Evolutionary conservation across 306 rosid species (phyloP), one percentile per base, ranked within the genome.

Genomic region (Vicia sativa): DNA sequence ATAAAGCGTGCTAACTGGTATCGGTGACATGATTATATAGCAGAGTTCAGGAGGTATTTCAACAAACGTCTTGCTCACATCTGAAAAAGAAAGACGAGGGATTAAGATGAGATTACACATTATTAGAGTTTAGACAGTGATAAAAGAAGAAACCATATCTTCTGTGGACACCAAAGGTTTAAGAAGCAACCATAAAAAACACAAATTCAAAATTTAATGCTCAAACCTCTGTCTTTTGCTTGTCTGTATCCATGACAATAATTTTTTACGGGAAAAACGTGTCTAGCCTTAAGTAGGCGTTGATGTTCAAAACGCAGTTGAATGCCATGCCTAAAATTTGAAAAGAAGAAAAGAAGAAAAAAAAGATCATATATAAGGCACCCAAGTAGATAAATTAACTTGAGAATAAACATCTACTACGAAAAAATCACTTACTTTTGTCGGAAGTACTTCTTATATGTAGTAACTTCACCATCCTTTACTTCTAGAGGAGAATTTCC

Each of bases 41-140:
- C 98, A 92, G 9, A 92, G 78, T 43, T 92, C 96, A 0, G 96
- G 96, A 12, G 98, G 98, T 69, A 92, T 70, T 67, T 90, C 96
- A 48, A 86, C 96, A 58, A 65, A 68, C 9, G 6, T 25, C 67
- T 70, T 78, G 46, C 77, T 75, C 13, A 82, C 65, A 67, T 81
- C 96, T 90, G 90, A 77, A 81, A 79, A 46, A 3, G 46, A 13
- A 10, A 59, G 10, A 11, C 19, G 11, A 39, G 1, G 49, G 31
- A 39, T 71, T 79, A 42, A 79, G 39, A 50, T 57, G 12, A 35
- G 43, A 18, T 58, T 35, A 23, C 43, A 70, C 25, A 70, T 45
- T 14, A 26, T 16, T 11, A n/a, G 50, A 15, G 10, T 34, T 57
- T 41, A 43, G 28, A 82, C 54, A 67, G 48, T 29, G 45, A 68